A percentile compares a stretch with the other conserved stretches of the same genome.
phyloP scores from a whole-genome alignment of 306 rosid genomes.

The Myrica gale region DNA sequence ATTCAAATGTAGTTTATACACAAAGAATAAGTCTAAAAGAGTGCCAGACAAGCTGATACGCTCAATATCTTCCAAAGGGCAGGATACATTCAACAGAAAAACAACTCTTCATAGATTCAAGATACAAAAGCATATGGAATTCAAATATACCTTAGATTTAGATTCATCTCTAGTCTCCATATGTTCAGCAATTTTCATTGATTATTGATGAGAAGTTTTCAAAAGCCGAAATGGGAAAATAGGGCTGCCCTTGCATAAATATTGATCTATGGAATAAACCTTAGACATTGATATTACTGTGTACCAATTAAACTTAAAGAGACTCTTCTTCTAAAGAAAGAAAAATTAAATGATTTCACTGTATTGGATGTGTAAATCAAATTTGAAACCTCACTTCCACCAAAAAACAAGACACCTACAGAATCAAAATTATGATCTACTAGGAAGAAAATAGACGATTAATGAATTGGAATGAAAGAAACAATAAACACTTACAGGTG shows the following conservation, averaged over 20 bases:
- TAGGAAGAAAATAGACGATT: not conserved
- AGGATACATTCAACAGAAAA: too few relatives aligned
- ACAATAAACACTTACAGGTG: slow-evolving; percentile 74
- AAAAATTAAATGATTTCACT: too few relatives aligned
- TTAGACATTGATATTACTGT: too few relatives aligned
- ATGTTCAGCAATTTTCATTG: too few relatives aligned
- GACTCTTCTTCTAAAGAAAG: not conserved
- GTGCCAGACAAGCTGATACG: not conserved
- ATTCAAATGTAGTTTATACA: not conserved
- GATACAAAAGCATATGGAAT: not conserved
- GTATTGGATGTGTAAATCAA: not conserved
- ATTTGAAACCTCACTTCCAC: not conserved
- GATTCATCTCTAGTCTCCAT: not conserved
- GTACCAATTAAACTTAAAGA: too few relatives aligned
- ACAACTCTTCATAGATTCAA: not conserved
- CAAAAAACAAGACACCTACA: too few relatives aligned
- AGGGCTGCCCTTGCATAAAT: not conserved
- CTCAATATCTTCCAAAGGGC: not conserved
- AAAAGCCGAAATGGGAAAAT: not conserved
- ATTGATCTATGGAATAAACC: not conserved
- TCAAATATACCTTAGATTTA: not conserved
- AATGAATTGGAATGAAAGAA: slow-evolving; percentile 22
- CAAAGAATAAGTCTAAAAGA: not conserved
- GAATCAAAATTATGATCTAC: not conserved
- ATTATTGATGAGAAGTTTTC: too few relatives aligned